Base-by-base conservation (phyloP, 1,284 basidiomycete genomes). In the Fistulinella staudtii region DNA sequence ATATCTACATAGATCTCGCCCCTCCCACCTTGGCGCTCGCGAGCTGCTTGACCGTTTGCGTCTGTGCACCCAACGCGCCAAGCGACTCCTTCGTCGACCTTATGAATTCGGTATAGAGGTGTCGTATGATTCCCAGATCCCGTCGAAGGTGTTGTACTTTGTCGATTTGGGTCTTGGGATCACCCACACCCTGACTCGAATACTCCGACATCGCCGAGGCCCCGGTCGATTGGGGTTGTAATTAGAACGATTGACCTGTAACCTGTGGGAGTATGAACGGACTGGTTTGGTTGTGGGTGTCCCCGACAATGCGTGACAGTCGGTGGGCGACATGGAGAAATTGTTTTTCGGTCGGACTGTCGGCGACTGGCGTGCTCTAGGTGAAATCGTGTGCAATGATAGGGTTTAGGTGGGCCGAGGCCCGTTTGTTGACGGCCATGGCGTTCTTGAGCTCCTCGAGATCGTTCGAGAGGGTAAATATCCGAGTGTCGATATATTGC, bases 71-170 rank as follows among this genome's bases (percentile, higher is more conserved):
- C 21, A 98, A 72, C 10, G 79, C 73, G 10, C 76, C 74, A 23
- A 98, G 77, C 8, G 89, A 84, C 11, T 87, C 83, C 66, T 95
- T 94, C 27, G 94, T 94, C 61, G 89, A 82, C 52, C 80, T 82
- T 72, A 92, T 85, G 60, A 97, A 97, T 56, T 96, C 93, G 22
- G 83, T 82, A 66, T 99, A 97, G 30, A 97, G 71, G 67, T 99
- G 95, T 1, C 93, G 82, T 78, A 97, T 88, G 55, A 93, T 79
- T 0, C 90, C 94, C 7, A 99, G 75, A 61, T 99, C 95, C 3
- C 93, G 82, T 7, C 96, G 85, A 15, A 99, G 75, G 55, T 88
- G 88, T 65, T 94, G 92, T 11, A 98, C 85, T 61, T 96, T 93
- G 60, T 95, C 90, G 60, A 95, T 93, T 59, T 98, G 94, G 2